phyloP scores from a whole-genome alignment of 371 early-diverging fungal species.

The Rhizopus microsporus region DNA sequence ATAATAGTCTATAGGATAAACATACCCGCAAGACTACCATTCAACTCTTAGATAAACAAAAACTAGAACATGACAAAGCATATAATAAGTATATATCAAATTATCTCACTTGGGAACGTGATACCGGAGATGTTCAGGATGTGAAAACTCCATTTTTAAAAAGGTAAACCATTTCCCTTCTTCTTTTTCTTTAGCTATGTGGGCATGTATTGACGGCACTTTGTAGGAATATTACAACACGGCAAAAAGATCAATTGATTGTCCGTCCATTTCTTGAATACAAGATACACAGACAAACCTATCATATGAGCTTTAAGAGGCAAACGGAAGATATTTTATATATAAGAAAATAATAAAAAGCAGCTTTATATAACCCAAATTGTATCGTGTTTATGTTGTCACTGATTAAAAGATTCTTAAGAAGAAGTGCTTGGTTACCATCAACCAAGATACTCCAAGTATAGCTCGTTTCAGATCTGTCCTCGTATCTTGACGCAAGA shows the following conservation, averaged over 20 bases:
- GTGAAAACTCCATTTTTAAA: slow-evolving; percentile 63
- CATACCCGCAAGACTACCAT: slow-evolving; percentile 70
- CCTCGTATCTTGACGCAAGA: too few species aligned
- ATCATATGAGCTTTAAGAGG: slow-evolving; percentile 50
- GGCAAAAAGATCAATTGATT: slow-evolving; percentile 40
- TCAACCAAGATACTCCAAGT: too few species aligned
- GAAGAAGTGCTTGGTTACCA: too few species aligned
- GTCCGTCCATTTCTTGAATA: slow-evolving; percentile 75
- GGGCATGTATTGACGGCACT: too few species aligned
- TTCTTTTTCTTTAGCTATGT: background rate
- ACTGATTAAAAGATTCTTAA: too few species aligned
- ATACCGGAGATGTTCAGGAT: slow-evolving; percentile 65
- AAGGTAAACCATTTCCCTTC: slow-evolving; percentile 31
- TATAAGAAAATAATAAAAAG: background rate
- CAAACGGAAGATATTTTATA: slow-evolving; percentile 45
- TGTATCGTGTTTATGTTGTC: too few species aligned
- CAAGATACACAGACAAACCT: slow-evolving; percentile 80
- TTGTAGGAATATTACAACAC: background rate
- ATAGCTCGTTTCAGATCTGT: too few species aligned
- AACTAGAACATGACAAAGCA: slow-evolving; percentile 51
- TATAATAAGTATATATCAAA: slow-evolving; percentile 90
- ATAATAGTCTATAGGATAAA: slow-evolving; percentile 39
- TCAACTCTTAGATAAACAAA: slow-evolving; percentile 75
- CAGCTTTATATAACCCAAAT: too few species aligned
- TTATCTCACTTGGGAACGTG: slow-evolving; percentile 69